Evolutionary conservation across 179 eudicot genomes (phyloP).

Genomic region (Beta macrorhiza): DNA sequence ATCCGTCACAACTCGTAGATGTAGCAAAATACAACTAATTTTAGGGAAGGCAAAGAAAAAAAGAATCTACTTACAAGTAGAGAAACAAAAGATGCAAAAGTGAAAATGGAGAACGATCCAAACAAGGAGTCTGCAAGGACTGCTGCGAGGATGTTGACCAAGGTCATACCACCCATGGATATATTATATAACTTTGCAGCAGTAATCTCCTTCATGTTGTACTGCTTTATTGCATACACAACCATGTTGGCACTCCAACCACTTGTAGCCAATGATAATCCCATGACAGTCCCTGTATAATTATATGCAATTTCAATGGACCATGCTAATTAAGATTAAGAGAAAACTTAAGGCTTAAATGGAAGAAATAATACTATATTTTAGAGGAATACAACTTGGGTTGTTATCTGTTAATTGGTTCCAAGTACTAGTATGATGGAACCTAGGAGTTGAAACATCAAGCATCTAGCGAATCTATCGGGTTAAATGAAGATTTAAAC

Average conservation of each 20-base stretch:
- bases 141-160: slow-evolving; percentile 12
- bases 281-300: slow-evolving; percentile 20
- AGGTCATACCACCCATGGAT: slow-evolving; percentile 10
- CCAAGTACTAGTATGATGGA: too few relatives aligned
- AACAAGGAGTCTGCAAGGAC: slow-evolving; percentile 24
- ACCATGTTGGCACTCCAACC: slow-evolving; percentile 24
- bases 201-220: slow-evolving; percentile 13
- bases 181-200: slow-evolving; percentile 13
- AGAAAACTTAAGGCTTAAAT: neutral
- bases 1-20: too few relatives aligned
- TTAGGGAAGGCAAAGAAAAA: too few relatives aligned
- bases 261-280: slow-evolving; percentile 22
- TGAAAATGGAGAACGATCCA: slow-evolving; percentile 26
- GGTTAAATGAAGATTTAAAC: too few relatives aligned
- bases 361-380: too few relatives aligned
- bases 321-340: neutral
- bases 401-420: too few relatives aligned
- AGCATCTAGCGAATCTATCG: too few relatives aligned
- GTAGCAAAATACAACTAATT: too few relatives aligned
- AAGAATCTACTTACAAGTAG: slow-evolving; percentile 15
- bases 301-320: neutral
- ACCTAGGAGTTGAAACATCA: too few relatives aligned
- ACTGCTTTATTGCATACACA: slow-evolving; percentile 12
- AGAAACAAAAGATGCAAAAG: slow-evolving; percentile 20
- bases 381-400: neutral